These are phyloP conservation scores for Penicillium parvum DNA, from an alignment of 495 filamentous ascomycete genomes.

Conservation along the genomic window DNA sequence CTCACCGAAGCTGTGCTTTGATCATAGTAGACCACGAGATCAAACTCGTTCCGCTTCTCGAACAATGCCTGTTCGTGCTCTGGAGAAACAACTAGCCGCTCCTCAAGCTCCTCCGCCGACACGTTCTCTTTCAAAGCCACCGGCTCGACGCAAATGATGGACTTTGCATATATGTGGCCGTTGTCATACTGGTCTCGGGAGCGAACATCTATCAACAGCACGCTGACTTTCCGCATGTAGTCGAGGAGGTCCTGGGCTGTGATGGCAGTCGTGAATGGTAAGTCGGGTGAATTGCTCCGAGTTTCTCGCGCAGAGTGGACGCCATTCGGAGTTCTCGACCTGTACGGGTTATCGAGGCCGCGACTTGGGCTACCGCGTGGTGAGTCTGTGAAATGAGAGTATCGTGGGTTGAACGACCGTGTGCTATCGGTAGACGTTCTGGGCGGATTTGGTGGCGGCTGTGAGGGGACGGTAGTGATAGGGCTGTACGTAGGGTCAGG, in stretches of 20 bases:
- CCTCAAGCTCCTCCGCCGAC: slow-evolving; percentile 78
- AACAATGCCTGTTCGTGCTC: slow-evolving; percentile 69
- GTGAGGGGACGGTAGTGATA: slow-evolving; percentile 40
- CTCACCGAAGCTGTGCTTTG: slow-evolving; percentile 54
- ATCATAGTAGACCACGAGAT: slow-evolving; percentile 90
- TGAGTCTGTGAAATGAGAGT: slow-evolving; percentile 38
- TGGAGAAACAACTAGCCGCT: slow-evolving; percentile 77
- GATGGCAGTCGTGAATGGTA: slow-evolving; percentile 62
- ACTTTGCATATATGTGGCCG: slow-evolving; percentile 79
- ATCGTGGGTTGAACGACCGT: slow-evolving; percentile 32
- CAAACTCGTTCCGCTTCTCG: slow-evolving; percentile 70
- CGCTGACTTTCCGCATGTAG: slow-evolving; percentile 56
- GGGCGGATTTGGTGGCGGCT: slow-evolving; percentile 47
- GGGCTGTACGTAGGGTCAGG: slow-evolving; percentile 88
- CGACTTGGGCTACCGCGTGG: slow-evolving; percentile 37
- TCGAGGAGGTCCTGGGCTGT: slow-evolving; percentile 60
- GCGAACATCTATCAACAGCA: slow-evolving; percentile 85
- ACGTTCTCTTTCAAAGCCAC: slow-evolving; percentile 68
- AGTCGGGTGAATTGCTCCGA: slow-evolving; percentile 39
- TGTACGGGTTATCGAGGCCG: slow-evolving; percentile 37
- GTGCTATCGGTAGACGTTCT: slow-evolving; percentile 41
- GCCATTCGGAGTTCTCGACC: slow-evolving; percentile 43
- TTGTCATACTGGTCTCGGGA: slow-evolving; percentile 75
- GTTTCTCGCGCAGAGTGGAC: slow-evolving; percentile 27
- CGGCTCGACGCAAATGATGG: slow-evolving; percentile 89